Evolutionary conservation across 2,329 filamentous ascomycete genomes (phyloP), one percentile per base, ranked within the genome.

Genomic region (Phaeosphaeria sp.): DNA sequence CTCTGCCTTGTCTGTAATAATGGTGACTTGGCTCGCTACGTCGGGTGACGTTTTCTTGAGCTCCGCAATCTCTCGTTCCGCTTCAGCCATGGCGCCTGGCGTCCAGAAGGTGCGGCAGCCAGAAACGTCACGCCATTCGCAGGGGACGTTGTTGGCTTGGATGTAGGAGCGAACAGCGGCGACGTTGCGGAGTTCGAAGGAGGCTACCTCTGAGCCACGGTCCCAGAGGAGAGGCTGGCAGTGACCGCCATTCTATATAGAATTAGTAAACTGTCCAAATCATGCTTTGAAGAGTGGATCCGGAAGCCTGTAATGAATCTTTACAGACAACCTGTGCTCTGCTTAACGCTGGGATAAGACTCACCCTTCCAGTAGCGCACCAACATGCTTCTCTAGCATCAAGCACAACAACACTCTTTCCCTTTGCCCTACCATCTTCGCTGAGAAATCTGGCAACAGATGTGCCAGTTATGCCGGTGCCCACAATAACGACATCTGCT

Each of bases 361-460:
- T 82, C 70, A 91, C 89, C 70, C 90, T 80, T n/a, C 91, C 90
- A 1, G 90, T 94, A n/a, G 91, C 91, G 18, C 91, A 91, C 85
- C 86, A 93, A 71, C 90, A 93, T 3, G 88, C 90, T 79, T 93
- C 90, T 67, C 91, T 83, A 15, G 91, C 91, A 77, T 94, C 91
- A 5, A 94, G 81, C 80, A 93, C 84, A 6, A 93, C 81, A 7
- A 93, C 84, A n/a, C 78, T 81, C 57, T 83, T 78, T 5, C 82
- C 79, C 41, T 78, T 69, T 36, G 75, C 66, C 57, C 74, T 62
- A 61, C 79, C 55, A 79, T 81, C 69, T 78, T 84, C 75, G 59
- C 70, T 60, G 51, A 92, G 79, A 69, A 86, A 87, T 62, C 86
- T 83, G 3, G 89, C 89, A 0, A 87, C 89, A 75, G 89, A 90